Conservation (phyloP, 768 basidiomycete genomes). For the Phaeotremella skinneri region DNA sequence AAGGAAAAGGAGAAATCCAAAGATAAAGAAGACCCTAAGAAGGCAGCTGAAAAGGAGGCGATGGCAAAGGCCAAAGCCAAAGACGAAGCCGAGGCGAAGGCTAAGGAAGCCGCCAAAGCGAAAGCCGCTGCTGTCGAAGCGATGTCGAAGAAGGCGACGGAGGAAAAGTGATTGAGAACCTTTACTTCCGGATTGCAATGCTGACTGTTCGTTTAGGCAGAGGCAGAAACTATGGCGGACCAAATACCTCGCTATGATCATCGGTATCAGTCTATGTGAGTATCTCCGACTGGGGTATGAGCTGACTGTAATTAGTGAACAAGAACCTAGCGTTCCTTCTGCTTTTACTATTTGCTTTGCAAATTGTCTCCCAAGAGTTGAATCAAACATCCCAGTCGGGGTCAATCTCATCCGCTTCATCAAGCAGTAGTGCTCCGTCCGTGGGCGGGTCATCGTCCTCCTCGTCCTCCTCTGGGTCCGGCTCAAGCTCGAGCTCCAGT, state of each 20-base stretch:
- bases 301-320: conserved; percentile 26
- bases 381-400: conserved; percentile 22
- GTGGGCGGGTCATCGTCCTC: conserved; percentile 9
- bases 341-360: conserved; percentile 38
- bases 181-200: neutral
- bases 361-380: conserved; percentile 42
- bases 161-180: conserved; percentile 25
- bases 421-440: neutral
- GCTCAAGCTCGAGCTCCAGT: neutral
- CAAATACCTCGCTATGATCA: conserved; percentile 42
- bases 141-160: conserved; percentile 11
- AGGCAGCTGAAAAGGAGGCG: conserved; percentile 19
- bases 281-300: neutral
- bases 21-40: conserved; percentile 25
- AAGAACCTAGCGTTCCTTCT: conserved; percentile 36
- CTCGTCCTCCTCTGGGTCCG: conserved; percentile 1
- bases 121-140: conserved; percentile 3
- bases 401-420: conserved; percentile 4
- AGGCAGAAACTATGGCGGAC: conserved; percentile 44
- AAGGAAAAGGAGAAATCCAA: conserved; percentile 18
- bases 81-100: conserved; percentile 12
- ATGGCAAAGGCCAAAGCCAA: conserved; percentile 19
- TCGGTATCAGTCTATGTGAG: conserved; percentile 45
- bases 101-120: neutral
- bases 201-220: conserved; percentile 22